Conservation (phyloP, 2,329 filamentous ascomycete genomes). For the Colletotrichum aenigma region DNA sequence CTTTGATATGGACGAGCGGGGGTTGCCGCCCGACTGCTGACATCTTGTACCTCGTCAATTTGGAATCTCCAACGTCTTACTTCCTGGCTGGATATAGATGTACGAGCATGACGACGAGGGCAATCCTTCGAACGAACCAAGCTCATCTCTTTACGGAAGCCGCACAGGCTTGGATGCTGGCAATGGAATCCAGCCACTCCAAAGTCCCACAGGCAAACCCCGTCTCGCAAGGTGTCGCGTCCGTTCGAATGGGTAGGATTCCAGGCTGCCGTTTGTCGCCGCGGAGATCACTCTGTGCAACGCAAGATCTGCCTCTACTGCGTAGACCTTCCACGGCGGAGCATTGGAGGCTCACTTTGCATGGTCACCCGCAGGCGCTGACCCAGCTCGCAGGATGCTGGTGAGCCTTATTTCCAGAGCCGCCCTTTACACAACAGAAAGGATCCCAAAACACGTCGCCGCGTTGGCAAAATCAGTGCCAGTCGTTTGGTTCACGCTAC, state of each 20-base stretch:
- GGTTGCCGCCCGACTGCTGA: background rate
- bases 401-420: background rate
- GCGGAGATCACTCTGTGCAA: background rate
- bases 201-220: background rate
- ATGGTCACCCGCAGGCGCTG: background rate
- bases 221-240: background rate
- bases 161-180: background rate
- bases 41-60: background rate
- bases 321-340: background rate
- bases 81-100: background rate
- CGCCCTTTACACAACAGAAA: background rate
- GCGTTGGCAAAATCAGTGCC: constrained; percentile 6
- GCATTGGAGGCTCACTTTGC: background rate
- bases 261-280: background rate
- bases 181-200: background rate
- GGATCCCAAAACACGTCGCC: background rate
- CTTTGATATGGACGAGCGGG: background rate
- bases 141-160: background rate
- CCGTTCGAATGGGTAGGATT: background rate
- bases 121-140: background rate
- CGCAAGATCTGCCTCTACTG: background rate
- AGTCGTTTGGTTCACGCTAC: constrained; percentile 10
- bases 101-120: background rate
- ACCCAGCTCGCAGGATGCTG: background rate
- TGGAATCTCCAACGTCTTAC: background rate